Base-by-base conservation (phyloP, 1,284 basidiomycete species). In the Malassezia vespertilionis region DNA sequence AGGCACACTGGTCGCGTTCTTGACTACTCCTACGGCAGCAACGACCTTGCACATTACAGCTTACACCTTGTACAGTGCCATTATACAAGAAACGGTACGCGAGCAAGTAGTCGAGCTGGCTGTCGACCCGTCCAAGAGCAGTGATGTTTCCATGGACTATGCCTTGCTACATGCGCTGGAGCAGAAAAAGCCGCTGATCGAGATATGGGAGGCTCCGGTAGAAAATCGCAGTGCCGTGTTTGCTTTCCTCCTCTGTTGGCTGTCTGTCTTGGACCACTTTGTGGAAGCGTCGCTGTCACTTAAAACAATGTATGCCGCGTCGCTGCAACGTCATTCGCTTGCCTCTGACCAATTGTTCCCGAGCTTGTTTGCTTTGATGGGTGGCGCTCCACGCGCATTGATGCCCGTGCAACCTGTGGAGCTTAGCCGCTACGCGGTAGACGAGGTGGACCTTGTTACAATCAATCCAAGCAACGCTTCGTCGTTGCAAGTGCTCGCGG, bases 191-290 rank as follows among this genome's bases (percentile, higher is more conserved):
- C 27, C 28, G 5, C 11, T 39, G 15, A 38, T 37, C 24, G 47
- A 17, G 10, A 8, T 44, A 5, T 44, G 41, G 47, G 30, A 28
- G 11, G 35, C 18, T 2, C 4, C 11, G 11, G n/a, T n/a, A n/a
- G 40, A 42, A 28, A n/a, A 18, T 7, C 28, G 17, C 2, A n/a
- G 52, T 7, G 52, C 46, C 21, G 54, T 44, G 1, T 61, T 69
- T 23, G 57, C 68, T 5, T 65, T 81, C 61, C 74, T 96, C n/a
- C 75, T 96, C 4, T 78, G 78, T 7, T 97, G 91, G 91, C 84
- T 95, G 79, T 74, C 87, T 4, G 65, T 83, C 0, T 83, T 96
- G 56, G 85, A 91, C 63, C 77, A 86, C 49, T 96, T 97, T 71
- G 75, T 77, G 26, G 80, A 85, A 65, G 83, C 87, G 80, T 88